Evolutionary conservation across 1,139 yeast species (phyloP).

Genomic region (Tardiomyces blankii): DNA sequence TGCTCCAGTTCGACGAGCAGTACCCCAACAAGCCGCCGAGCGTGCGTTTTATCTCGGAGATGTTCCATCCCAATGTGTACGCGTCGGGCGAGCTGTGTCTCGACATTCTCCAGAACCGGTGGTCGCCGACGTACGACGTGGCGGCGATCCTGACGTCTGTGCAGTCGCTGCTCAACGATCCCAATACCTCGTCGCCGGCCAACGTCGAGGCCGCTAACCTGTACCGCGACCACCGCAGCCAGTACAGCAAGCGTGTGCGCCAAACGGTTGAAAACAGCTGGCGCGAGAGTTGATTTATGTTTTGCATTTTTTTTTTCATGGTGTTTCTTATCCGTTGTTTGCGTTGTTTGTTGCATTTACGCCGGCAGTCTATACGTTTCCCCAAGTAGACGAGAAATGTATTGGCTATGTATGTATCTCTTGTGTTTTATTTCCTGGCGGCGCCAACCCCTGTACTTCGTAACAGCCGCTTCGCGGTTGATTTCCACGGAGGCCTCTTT

Average conservation of each 20-base stretch:
- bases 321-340: too few relatives aligned
- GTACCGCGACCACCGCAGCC: constrained; percentile 89
- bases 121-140: constrained; percentile 99
- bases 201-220: constrained; percentile 96
- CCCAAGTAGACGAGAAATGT: too few relatives aligned
- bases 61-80: constrained; percentile 98
- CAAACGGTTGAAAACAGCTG: constrained; percentile 70
- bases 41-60: constrained; percentile 81
- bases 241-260: constrained; percentile 81
- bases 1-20: constrained; percentile 88
- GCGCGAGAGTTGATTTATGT: constrained; percentile 13
- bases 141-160: constrained; percentile 90
- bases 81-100: constrained; percentile 92
- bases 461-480: too few relatives aligned
- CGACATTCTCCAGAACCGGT: constrained; percentile 89
- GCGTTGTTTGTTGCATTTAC: too few relatives aligned
- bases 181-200: constrained; percentile 94
- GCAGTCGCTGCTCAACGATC: constrained; percentile 68
- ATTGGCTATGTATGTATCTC: too few relatives aligned
- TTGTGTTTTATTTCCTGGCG: too few relatives aligned
- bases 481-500: too few relatives aligned
- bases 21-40: constrained; percentile 95
- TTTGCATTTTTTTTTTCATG: not conserved
- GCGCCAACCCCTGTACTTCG: too few relatives aligned
- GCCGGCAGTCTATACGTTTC: too few relatives aligned